Evolutionary conservation across 768 basidiomycete species (phyloP).

Genomic region (Termitomyces sp.): DNA sequence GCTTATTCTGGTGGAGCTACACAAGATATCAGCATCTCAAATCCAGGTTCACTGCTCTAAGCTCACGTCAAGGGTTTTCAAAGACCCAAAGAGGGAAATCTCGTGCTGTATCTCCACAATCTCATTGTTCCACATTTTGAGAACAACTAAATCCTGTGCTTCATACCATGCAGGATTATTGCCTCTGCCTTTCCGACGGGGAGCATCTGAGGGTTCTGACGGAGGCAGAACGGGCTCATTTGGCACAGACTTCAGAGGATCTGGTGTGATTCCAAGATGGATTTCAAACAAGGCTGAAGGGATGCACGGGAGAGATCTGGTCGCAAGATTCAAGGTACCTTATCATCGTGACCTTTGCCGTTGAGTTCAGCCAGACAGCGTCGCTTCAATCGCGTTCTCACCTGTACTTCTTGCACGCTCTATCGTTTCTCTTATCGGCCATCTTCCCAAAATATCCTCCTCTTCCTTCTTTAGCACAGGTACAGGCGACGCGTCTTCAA

Average conservation of each 20-base stretch:
- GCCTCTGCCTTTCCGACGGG: slow-evolving; percentile 35
- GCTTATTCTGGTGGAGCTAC: slow-evolving; percentile 73
- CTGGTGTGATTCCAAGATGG: slow-evolving; percentile 71
- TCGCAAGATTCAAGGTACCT: slow-evolving; percentile 74
- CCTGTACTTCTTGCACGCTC: slow-evolving; percentile 76
- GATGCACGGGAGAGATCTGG: slow-evolving; percentile 66
- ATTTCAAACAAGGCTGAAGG: slow-evolving; percentile 78
- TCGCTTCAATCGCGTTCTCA: slow-evolving; percentile 29
- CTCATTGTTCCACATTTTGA: slow-evolving; percentile 80
- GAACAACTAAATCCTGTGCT: slow-evolving; percentile 67
- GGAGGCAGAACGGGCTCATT: slow-evolving; percentile 51
- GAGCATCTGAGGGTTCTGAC: slow-evolving; percentile 26
- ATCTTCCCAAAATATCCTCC: slow-evolving; percentile 57
- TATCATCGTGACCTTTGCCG: slow-evolving; percentile 31
- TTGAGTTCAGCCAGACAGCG: slow-evolving; percentile 39
- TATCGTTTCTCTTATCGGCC: slow-evolving; percentile 67
- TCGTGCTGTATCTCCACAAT: slow-evolving; percentile 78
- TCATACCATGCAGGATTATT: slow-evolving; percentile 72
- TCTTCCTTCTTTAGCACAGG: slow-evolving; percentile 28
- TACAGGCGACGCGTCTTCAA: slow-evolving; percentile 46
- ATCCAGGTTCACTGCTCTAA: neutral
- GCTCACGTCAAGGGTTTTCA: slow-evolving; percentile 76
- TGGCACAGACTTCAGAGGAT: slow-evolving; percentile 58
- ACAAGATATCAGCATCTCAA: neutral
- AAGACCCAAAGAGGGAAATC: slow-evolving; percentile 77